Conservation (phyloP, 345 rosid species). For the Murraya koenigii region DNA sequence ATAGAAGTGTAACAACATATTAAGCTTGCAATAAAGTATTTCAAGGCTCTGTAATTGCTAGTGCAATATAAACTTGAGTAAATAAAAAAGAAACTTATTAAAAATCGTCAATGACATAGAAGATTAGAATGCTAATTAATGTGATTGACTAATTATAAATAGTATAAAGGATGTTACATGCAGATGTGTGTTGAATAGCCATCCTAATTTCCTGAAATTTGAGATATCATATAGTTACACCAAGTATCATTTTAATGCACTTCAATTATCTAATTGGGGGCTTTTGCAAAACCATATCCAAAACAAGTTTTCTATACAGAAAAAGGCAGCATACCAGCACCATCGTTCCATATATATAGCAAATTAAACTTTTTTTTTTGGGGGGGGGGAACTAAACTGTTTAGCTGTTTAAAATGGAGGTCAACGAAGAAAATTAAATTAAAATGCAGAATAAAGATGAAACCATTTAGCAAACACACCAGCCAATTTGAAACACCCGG, state of each 20-base stretch:
- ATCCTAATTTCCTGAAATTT: slow-evolving; percentile 6
- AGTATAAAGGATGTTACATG: background rate
- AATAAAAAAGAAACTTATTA: background rate
- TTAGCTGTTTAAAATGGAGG: background rate
- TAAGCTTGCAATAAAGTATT: background rate
- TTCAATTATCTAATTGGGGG: background rate
- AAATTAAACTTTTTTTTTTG: slow-evolving; percentile 4
- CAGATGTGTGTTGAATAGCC: background rate
- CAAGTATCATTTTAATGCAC: background rate
- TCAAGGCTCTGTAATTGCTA: background rate
- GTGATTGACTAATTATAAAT: background rate
- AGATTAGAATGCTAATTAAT: background rate
- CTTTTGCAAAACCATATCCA: background rate
- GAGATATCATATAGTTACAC: background rate
- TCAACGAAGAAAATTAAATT: background rate
- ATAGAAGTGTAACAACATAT: background rate
- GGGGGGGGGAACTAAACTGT: no score
- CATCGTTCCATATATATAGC: background rate
- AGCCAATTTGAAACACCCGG: slow-evolving; percentile 99
- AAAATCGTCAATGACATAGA: background rate
- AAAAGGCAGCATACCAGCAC: background rate
- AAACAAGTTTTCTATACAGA: background rate
- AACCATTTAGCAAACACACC: slow-evolving; percentile 43
- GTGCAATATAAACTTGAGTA: background rate
- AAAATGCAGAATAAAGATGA: background rate